Evolutionary conservation across 2,329 filamentous ascomycete species (phyloP).

Genomic region (Aspergillus pseudonomiae): DNA sequence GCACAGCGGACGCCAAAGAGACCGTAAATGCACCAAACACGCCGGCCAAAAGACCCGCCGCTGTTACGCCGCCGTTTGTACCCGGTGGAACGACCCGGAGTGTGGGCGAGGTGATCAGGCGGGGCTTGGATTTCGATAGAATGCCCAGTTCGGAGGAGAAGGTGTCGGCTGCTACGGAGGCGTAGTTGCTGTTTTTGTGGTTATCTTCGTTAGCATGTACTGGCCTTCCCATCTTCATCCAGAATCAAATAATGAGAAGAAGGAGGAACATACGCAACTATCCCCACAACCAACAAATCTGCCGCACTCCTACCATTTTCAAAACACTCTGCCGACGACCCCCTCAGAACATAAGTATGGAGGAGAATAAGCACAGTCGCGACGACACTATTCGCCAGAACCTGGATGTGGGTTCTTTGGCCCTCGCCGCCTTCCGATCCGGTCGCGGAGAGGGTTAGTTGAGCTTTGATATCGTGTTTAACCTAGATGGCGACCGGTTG

Average conservation of each 20-base stretch:
- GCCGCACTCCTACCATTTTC: conserved; percentile 33
- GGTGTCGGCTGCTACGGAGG: conserved; percentile 87
- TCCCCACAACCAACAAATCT: conserved; percentile 44
- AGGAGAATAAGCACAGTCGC: conserved; percentile 67
- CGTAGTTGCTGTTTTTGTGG: conserved; percentile 67
- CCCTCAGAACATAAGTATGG: conserved; percentile 50
- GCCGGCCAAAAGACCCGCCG: conserved; percentile 73
- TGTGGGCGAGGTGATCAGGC: conserved; percentile 79
- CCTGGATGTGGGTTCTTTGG: conserved; percentile 81
- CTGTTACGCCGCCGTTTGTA: conserved; percentile 90
- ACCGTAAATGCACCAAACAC: conserved; percentile 71
- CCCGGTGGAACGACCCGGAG: conserved; percentile 81
- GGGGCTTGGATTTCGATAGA: conserved; percentile 72
- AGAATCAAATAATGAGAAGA: neutral
- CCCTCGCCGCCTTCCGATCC: conserved; percentile 77
- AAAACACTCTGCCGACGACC: conserved; percentile 39
- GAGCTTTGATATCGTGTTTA: conserved; percentile 83
- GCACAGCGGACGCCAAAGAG: conserved; percentile 67
- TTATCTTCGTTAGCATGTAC: neutral
- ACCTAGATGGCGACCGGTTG: conserved; percentile 55
- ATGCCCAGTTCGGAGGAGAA: conserved; percentile 96
- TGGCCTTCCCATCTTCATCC: neutral
- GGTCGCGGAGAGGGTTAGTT: conserved; percentile 74
- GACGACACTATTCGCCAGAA: conserved; percentile 83
- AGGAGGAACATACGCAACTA: conserved; percentile 40